Percentiles rank a stretch among this genome's conserved stretches.
Conservation (phyloP, 2,329 filamentous ascomycete genomes). For the Bipolaris gigantea region DNA sequence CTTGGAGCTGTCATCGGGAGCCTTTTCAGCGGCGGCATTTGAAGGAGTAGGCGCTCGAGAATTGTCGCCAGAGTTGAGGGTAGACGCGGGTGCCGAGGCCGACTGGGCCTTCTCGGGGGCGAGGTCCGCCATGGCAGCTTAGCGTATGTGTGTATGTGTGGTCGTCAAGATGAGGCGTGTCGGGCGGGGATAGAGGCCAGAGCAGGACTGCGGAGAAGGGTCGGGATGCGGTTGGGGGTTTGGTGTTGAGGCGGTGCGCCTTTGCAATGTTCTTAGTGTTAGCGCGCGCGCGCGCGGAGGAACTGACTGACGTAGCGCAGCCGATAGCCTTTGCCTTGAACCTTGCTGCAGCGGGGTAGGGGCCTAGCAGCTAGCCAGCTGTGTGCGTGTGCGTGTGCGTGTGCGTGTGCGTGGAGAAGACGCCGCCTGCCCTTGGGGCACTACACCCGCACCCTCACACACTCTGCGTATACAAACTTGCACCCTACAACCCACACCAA, state of each 20-base stretch:
- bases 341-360: slow-evolving; percentile 9
- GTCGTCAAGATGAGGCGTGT: slow-evolving; percentile 2
- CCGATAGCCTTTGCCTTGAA: slow-evolving; percentile 21
- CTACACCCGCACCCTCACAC: background rate
- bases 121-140: slow-evolving; percentile 37
- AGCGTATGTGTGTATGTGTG: background rate
- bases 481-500: background rate
- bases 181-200: background rate
- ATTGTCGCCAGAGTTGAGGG: slow-evolving; percentile 37
- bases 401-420: slow-evolving; percentile 4
- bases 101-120: slow-evolving; percentile 31
- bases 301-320: slow-evolving; percentile 33
- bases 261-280: slow-evolving; percentile 6
- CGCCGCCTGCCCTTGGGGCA: background rate
- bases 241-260: slow-evolving; percentile 20
- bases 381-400: no score
- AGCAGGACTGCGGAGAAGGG: slow-evolving; percentile 1
- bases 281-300: slow-evolving; percentile 12
- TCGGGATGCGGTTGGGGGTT: slow-evolving; percentile 13
- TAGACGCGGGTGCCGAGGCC: slow-evolving; percentile 34
- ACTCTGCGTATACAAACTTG: background rate
- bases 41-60: slow-evolving; percentile 43
- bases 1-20: slow-evolving; percentile 80
- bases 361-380: no score
- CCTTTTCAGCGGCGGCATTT: slow-evolving; percentile 53